phyloP scores from a whole-genome alignment of 1,139 yeast genomes.

The Yamadazyma friedrichii region DNA sequence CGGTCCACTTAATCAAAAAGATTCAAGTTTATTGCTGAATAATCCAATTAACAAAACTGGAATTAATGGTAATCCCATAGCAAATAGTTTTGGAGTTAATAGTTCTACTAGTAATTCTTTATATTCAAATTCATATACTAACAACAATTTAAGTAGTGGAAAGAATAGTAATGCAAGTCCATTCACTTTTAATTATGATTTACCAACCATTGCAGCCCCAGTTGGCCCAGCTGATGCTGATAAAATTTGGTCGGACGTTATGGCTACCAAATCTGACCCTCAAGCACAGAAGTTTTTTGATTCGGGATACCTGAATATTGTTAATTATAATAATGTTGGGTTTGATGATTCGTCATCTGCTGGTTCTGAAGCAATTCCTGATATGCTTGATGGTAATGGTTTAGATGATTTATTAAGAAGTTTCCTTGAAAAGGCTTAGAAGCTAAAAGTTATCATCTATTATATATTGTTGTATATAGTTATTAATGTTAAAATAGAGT shows the following conservation, averaged over 20 bases:
- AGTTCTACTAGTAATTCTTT: neutral
- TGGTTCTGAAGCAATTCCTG: neutral
- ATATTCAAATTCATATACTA: neutral
- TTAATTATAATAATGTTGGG: slow-evolving; percentile 7
- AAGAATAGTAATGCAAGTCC: neutral
- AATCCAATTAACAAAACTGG: neutral
- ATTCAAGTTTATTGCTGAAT: neutral
- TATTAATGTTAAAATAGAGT: neutral
- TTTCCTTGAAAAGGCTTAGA: slow-evolving; percentile 6
- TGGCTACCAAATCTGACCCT: slow-evolving; percentile 6
- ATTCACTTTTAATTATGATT: neutral
- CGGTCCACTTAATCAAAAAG: neutral
- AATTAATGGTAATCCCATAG: too few relatives aligned
- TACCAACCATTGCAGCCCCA: neutral
- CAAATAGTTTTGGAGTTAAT: neutral
- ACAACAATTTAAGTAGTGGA: neutral
- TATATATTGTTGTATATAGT: neutral
- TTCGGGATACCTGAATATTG: slow-evolving; percentile 6
- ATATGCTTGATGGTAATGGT: neutral
- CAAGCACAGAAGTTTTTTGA: neutral
- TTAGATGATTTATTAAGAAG: slow-evolving; percentile 7
- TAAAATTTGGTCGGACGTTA: slow-evolving; percentile 9
- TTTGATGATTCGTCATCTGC: slow-evolving; percentile 4
- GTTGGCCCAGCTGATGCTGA: slow-evolving; percentile 5
- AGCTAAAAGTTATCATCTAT: neutral